Percentiles rank a stretch among this genome's conserved stretches.
These are phyloP conservation scores for Mimosa bimucronata DNA, from an alignment of 306 rosid genomes.

Conservation along the genomic window DNA sequence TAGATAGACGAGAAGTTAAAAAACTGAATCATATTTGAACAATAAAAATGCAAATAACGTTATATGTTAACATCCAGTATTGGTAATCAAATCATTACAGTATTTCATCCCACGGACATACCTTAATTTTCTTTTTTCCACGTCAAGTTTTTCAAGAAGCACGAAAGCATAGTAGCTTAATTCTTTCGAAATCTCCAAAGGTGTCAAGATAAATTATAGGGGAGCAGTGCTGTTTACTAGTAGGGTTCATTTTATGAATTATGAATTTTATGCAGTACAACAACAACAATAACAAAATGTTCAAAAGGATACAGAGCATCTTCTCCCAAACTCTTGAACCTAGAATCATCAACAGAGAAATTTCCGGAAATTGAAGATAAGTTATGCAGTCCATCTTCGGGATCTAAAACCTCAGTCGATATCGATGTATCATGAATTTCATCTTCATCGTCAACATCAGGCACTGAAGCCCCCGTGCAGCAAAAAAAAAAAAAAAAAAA, in stretches of 20 bases:
- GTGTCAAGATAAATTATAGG: background rate
- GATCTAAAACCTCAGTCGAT: conserved; percentile 24
- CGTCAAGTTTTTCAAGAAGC: background rate
- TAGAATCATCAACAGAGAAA: conserved; percentile 41
- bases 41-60: background rate
- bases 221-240: background rate
- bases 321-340: conserved; percentile 52
- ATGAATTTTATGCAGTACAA: background rate
- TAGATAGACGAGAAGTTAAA: background rate
- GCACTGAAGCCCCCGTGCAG: conserved; percentile 32
- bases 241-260: background rate
- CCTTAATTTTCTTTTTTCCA: background rate
- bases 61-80: background rate
- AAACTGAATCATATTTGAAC: background rate
- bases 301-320: conserved; percentile 68
- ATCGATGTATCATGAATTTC: conserved; percentile 32
- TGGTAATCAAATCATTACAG: background rate
- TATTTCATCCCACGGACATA: background rate
- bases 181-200: background rate
- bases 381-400: conserved; percentile 37
- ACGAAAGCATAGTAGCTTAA: background rate
- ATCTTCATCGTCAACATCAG: conserved; percentile 58
- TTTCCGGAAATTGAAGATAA: conserved; percentile 44
- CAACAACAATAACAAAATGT: background rate
- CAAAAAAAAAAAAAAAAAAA: background rate